phyloP scores from a whole-genome alignment of 2,329 filamentous ascomycete species.

The Coccinonectria pachysandricola region DNA sequence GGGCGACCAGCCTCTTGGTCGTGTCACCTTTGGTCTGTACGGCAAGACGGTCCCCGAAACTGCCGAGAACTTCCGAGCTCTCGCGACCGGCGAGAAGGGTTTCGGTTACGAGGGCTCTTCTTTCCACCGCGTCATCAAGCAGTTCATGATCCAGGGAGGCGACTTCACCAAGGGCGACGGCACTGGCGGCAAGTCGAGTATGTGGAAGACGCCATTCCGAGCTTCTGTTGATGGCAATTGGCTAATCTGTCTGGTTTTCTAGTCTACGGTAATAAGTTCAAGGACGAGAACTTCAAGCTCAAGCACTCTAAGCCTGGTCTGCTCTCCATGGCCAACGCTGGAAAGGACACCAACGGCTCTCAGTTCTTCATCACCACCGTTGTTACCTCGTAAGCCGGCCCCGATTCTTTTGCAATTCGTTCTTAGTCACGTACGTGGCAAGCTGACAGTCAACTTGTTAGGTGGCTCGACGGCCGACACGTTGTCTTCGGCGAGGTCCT shows the following conservation, averaged over 20 bases:
- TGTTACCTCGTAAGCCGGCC: slow-evolving; percentile 59
- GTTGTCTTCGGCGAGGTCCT: slow-evolving; percentile 85
- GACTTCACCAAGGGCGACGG: slow-evolving; percentile 78
- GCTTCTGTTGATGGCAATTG: slow-evolving; percentile 3
- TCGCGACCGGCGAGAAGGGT: slow-evolving; percentile 78
- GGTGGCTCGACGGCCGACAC: slow-evolving; percentile 75
- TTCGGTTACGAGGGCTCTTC: slow-evolving; percentile 71
- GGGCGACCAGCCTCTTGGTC: slow-evolving; percentile 63
- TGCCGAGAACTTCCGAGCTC: slow-evolving; percentile 62
- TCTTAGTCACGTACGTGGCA: too few species aligned
- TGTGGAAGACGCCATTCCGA: slow-evolving; percentile 21
- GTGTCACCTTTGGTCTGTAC: slow-evolving; percentile 73
- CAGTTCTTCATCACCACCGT: slow-evolving; percentile 89
- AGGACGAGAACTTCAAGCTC: slow-evolving; percentile 91
- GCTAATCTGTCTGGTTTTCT: slow-evolving; percentile 9
- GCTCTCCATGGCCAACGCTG: slow-evolving; percentile 77
- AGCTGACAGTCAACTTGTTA: slow-evolving; percentile 20
- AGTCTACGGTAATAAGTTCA: slow-evolving; percentile 77
- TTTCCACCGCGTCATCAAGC: slow-evolving; percentile 86
- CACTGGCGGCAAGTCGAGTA: slow-evolving; percentile 77
- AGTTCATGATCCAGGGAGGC: slow-evolving; percentile 87
- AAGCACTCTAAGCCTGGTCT: slow-evolving; percentile 81
- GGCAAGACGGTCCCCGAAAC: slow-evolving; percentile 79
- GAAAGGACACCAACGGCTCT: slow-evolving; percentile 77
- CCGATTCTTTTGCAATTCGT: too few species aligned